Conservation (phyloP, 371 early-diverging fungal genomes). For the Coelomomyces lativittatus region DNA sequence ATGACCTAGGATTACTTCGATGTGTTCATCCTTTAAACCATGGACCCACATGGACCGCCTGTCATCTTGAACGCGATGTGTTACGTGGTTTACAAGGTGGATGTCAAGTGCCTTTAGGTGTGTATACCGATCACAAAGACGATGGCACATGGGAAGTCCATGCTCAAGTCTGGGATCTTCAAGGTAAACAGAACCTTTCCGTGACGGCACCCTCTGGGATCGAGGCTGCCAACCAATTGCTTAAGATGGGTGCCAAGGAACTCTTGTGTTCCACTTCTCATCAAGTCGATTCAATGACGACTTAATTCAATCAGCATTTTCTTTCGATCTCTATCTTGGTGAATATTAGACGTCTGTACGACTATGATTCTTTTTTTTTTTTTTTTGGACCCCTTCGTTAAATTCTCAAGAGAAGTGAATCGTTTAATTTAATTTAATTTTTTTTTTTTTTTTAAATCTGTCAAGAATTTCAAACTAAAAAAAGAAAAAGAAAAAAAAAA, state of each 20-base stretch:
- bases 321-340: no score
- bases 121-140: constrained; percentile 22
- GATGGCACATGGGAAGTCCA: not conserved
- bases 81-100: constrained; percentile 85
- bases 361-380: no score
- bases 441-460: no score
- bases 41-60: constrained; percentile 41
- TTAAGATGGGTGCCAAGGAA: not conserved
- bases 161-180: not conserved
- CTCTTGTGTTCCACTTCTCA: no score
- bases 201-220: not conserved
- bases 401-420: no score
- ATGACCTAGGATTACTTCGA: constrained; percentile 1
- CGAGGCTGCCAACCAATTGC: not conserved
- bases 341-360: no score
- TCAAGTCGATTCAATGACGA: no score
- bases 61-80: constrained; percentile 67
- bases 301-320: no score
- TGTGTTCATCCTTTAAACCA: constrained; percentile 48
- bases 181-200: not conserved
- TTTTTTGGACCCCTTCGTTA: no score
- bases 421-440: no score
- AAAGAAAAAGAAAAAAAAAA: no score
- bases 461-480: no score
- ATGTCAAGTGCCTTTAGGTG: constrained; percentile 89